These are phyloP conservation scores for Kodamaea restingae DNA, from an alignment of 805 yeast genomes.

Conservation along the genomic window DNA sequence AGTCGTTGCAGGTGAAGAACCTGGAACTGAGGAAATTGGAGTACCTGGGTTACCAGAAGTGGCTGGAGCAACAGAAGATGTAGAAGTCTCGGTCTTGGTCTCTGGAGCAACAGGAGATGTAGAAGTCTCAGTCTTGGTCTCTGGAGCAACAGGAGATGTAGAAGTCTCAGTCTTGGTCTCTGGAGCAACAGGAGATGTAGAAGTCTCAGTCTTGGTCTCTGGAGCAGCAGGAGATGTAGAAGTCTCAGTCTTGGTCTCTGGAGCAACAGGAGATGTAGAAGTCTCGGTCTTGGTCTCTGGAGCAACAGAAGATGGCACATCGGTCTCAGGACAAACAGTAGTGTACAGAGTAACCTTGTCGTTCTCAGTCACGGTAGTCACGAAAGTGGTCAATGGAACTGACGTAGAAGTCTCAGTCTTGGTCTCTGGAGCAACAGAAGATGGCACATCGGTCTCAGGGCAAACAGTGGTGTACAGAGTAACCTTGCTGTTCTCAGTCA, in stretches of 20 bases:
- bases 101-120: too few relatives aligned
- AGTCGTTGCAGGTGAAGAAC: constrained; percentile 7
- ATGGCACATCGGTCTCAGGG: constrained; percentile 12
- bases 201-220: constrained; percentile 13
- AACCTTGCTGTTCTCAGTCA: constrained; percentile 13
- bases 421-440: constrained; percentile 6
- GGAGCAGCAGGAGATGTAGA: constrained; percentile 6
- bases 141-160: constrained; percentile 3
- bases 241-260: too few relatives aligned
- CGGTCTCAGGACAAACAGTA: constrained; percentile 18
- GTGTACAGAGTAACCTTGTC: constrained; percentile 16
- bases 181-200: constrained; percentile 10
- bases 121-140: too few relatives aligned
- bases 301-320: too few relatives aligned
- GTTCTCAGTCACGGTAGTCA: constrained; percentile 16
- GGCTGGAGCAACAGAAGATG: constrained; percentile 10
- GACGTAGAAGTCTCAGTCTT: constrained; percentile 4
- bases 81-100: too few relatives aligned
- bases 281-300: not conserved
- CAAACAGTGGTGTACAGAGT: constrained; percentile 21
- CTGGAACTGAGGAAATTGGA: constrained; percentile 8
- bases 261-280: constrained; percentile 2
- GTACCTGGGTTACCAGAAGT: constrained; percentile 5
- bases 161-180: constrained; percentile 12
- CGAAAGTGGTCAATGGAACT: constrained; percentile 11